Evolutionary conservation across 2,329 filamentous ascomycete species (phyloP).

Genomic region (Esteya vermicola): DNA sequence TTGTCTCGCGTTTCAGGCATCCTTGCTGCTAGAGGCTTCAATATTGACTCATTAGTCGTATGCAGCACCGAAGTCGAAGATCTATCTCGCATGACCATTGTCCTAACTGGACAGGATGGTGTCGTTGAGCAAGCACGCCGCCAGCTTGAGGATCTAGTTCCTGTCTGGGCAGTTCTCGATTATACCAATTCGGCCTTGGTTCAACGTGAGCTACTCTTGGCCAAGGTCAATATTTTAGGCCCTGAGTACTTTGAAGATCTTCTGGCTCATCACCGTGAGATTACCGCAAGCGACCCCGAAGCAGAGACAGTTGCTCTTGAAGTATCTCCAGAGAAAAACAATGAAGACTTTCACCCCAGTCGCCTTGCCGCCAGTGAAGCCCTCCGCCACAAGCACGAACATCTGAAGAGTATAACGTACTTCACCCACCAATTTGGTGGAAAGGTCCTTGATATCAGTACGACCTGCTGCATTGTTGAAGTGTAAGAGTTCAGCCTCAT

Average conservation of each 20-base stretch:
- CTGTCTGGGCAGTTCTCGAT: constrained; percentile 95
- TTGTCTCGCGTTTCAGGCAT: constrained; percentile 94
- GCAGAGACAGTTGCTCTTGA: constrained; percentile 29
- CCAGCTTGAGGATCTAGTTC: constrained; percentile 91
- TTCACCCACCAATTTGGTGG: constrained; percentile 95
- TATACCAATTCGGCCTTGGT: constrained; percentile 88
- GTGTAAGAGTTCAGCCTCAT: constrained; percentile 46
- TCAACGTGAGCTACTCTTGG: constrained; percentile 86
- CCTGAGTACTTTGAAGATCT: constrained; percentile 98
- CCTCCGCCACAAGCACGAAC: constrained; percentile 91
- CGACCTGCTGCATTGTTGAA: constrained; percentile 96
- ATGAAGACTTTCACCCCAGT: constrained; percentile 75
- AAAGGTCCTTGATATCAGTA: constrained; percentile 95
- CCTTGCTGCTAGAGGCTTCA: constrained; percentile 90
- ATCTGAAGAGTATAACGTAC: constrained; percentile 90
- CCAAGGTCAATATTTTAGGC: constrained; percentile 91
- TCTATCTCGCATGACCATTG: constrained; percentile 96
- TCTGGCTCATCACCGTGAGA: constrained; percentile 87
- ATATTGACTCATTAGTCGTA: constrained; percentile 95
- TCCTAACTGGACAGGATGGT: constrained; percentile 87
- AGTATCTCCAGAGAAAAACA: constrained; percentile 28
- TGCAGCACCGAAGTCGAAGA: constrained; percentile 97
- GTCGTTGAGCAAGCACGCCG: constrained; percentile 93
- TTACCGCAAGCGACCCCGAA: constrained; percentile 34
- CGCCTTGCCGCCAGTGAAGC: constrained; percentile 78